Conservation (phyloP, 2,329 filamentous ascomycete species). For the Cordyceps cicadae region DNA sequence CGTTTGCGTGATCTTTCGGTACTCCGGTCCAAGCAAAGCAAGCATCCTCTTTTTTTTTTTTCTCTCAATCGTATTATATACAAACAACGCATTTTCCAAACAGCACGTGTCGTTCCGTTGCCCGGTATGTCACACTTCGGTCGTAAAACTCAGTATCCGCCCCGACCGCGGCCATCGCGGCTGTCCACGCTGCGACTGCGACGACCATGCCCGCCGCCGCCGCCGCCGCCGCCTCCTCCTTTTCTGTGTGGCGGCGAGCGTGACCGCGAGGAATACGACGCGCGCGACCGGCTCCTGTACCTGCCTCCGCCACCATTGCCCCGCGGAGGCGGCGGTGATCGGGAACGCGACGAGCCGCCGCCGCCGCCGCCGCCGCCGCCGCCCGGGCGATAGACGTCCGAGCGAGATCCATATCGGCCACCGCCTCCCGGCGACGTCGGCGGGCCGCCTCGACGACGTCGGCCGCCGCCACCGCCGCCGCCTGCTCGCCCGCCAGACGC, state of each 20-base stretch:
- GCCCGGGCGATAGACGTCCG: constrained; percentile 58
- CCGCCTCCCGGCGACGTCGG: constrained; percentile 25
- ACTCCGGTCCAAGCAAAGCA: constrained; percentile 1
- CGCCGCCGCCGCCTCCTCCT: constrained; percentile 17
- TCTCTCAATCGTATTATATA: background rate
- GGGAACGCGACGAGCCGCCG: constrained; percentile 35
- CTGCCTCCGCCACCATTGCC: constrained; percentile 24
- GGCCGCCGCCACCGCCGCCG: constrained; percentile 24
- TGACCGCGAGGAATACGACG: constrained; percentile 40
- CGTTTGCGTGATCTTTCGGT: background rate
- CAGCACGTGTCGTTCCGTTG: background rate
- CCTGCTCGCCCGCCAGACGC: constrained; percentile 23
- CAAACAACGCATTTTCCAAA: background rate
- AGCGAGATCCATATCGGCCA: constrained; percentile 33
- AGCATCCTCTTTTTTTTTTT: background rate
- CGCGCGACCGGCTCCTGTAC: constrained; percentile 37
- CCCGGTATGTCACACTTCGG: background rate
- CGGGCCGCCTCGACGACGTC: constrained; percentile 28
- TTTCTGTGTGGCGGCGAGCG: constrained; percentile 35
- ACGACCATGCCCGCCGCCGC: constrained; percentile 27
- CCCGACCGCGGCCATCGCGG: constrained; percentile 27
- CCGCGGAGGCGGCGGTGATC: background rate
- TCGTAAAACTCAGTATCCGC: constrained; percentile 20
- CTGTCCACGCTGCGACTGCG: constrained; percentile 37
- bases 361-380: constrained; percentile 20